Base-by-base conservation (phyloP, 192 early-diverging fungal species). In the Coemansia sp. region DNA sequence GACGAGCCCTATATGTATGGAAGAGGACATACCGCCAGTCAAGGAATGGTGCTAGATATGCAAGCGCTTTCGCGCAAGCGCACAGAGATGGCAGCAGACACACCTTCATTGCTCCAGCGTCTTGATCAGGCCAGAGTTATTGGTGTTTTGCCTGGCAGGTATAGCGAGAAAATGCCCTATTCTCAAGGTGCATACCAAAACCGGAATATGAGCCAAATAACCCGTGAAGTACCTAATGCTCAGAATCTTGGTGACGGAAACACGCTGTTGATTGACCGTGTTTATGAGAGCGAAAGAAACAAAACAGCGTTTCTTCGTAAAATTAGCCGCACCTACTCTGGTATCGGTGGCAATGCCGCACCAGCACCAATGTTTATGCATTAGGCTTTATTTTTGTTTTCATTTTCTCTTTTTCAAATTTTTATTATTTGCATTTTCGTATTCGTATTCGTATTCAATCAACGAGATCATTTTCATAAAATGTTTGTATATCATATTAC, bases 21-120 rank as follows among this genome's bases (percentile, higher is more conserved):
- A n/a, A n/a, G n/a, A n/a, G n/a, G n/a, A n/a, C 28, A 47, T 17
- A 18, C n/a, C 17, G 9, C 30, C 17, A 26, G 18, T 4, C 29
- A 47, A 3, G 29, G 11, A 25, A 55, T 35, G 25, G 25, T 44
- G 30, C 35, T 47, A 1, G 56, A 63, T 13, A 39, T 58, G 43
- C 64, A 63, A 24, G 53, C 23, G 15, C 24, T 60, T 25, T 34
- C 52, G 10, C 34, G 41, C 10, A 67, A 47, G 40, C 60, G 72
- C 26, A 55, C 54, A 0, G 72, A 64, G 45, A 74, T 67, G 72
- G 25, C 60, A 1, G 52, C 64, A 15, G 36, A 59, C 3, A 35
- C 38, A 4, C 72, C 72, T 2, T 75, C 72, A 14, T 51, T 75
- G 20, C 60, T 75, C 17, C 72, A 75, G 53, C 72, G 61, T 22